Percentiles rank a stretch among this genome's conserved stretches.
phyloP scores from a whole-genome alignment of 192 early-diverging fungal species.

The Coemansia javaensis region DNA sequence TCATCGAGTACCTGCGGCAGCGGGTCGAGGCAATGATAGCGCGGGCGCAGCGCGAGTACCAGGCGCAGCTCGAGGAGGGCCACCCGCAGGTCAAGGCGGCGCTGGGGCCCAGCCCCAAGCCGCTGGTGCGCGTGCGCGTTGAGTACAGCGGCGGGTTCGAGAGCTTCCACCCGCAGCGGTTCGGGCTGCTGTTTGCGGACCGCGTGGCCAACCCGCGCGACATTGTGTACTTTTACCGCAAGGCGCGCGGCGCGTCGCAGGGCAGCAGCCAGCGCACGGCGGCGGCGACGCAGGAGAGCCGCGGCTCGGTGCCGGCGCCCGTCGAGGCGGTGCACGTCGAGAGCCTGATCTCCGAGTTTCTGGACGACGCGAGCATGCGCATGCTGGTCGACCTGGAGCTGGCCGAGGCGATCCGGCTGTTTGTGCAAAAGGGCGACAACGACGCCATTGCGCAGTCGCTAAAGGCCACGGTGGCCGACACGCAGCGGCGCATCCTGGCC shows the following conservation, averaged over 20 bases:
- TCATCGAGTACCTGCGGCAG: constrained; percentile 56
- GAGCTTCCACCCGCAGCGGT: constrained; percentile 80
- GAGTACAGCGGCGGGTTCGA: constrained; percentile 83
- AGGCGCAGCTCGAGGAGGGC: constrained; percentile 28
- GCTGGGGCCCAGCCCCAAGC: constrained; percentile 54
- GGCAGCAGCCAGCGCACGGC: constrained; percentile 3
- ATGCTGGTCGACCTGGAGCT: constrained; percentile 74
- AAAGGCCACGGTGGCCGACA: constrained; percentile 19
- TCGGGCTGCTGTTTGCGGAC: constrained; percentile 75
- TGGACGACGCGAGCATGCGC: constrained; percentile 62
- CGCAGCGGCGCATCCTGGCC: constrained; percentile 23
- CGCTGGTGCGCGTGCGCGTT: constrained; percentile 77
- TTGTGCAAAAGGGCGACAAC: constrained; percentile 83
- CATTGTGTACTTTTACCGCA: constrained; percentile 76
- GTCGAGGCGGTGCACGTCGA: constrained; percentile 69
- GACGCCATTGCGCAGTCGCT: constrained; percentile 73
- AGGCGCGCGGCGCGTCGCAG: constrained; percentile 15
- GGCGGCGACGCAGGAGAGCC: constrained; percentile 1
- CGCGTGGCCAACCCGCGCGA: constrained; percentile 86
- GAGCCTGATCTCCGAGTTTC: constrained; percentile 69
- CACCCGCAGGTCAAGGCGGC: constrained; percentile 24
- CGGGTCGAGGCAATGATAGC: constrained; percentile 57
- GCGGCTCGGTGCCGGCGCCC: constrained; percentile 53
- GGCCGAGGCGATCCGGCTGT: constrained; percentile 65
- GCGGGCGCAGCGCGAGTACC: constrained; percentile 60